Percentiles rank a stretch among this genome's conserved stretches.
Conservation (phyloP, 352 stramenopile species). For the Phytophthora cajani region DNA sequence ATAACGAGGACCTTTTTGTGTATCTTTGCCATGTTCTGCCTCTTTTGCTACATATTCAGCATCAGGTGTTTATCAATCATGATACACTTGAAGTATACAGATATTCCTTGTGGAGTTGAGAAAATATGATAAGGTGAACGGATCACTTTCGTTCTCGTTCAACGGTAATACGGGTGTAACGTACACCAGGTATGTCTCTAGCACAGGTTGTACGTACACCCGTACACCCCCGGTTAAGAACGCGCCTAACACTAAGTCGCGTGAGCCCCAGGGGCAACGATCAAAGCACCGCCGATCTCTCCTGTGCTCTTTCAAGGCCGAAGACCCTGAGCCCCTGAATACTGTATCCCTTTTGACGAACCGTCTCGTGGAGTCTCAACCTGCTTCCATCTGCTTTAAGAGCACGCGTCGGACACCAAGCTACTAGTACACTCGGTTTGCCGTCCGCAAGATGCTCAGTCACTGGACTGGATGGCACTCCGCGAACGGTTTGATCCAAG, state of each 20-base stretch:
- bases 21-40: too few species aligned
- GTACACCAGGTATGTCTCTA: too few species aligned
- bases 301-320: conserved; percentile 4
- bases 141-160: too few species aligned
- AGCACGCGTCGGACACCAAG: conserved; percentile 26
- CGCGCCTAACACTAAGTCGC: not conserved
- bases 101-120: too few species aligned
- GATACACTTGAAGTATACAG: too few species aligned
- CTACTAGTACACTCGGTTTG: not conserved
- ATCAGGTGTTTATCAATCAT: too few species aligned
- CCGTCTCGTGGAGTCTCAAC: conserved; percentile 1
- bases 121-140: too few species aligned
- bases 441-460: not conserved
- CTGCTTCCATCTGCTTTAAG: conserved; percentile 13
- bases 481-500: conserved; percentile 3
- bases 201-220: too few species aligned
- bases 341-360: conserved; percentile 8
- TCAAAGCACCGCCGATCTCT: conserved; percentile 22
- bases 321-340: not conserved
- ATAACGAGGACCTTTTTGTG: too few species aligned
- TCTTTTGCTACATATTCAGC: too few species aligned
- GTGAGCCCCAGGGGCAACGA: conserved; percentile 1
- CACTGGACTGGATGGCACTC: not conserved
- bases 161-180: too few species aligned
- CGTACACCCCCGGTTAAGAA: too few species aligned